Conservation (phyloP, 2,329 filamentous ascomycete species). For the Apiospora arundinis region DNA sequence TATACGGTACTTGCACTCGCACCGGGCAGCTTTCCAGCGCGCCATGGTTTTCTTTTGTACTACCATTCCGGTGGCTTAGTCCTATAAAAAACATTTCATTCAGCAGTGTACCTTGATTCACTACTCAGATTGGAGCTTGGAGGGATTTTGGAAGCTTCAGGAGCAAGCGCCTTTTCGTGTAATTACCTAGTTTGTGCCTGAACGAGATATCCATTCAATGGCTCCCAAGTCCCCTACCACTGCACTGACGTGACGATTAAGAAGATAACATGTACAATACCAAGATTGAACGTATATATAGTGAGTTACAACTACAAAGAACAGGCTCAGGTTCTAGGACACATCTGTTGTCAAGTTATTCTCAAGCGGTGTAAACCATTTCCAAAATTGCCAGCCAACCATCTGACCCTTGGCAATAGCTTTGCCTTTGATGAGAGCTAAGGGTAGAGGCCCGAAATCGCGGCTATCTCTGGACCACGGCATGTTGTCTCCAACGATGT, state of each 20-base stretch:
- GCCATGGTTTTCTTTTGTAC: slow-evolving; percentile 25
- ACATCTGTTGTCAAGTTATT: slow-evolving; percentile 46
- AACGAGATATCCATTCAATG: slow-evolving; percentile 21
- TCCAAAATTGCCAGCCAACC: slow-evolving; percentile 51
- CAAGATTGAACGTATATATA: neutral
- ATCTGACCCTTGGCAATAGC: slow-evolving; percentile 63
- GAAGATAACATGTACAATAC: neutral
- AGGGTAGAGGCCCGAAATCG: slow-evolving; percentile 82
- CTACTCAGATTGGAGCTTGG: neutral
- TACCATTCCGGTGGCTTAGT: neutral
- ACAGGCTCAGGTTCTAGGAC: neutral
- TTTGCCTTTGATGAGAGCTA: slow-evolving; percentile 85
- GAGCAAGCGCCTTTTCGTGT: slow-evolving; percentile 1
- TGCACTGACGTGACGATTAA: neutral
- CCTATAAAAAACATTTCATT: slow-evolving; percentile 16
- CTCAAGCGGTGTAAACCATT: slow-evolving; percentile 57
- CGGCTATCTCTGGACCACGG: slow-evolving; percentile 85
- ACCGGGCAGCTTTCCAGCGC: neutral
- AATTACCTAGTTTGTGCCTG: slow-evolving; percentile 10
- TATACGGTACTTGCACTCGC: slow-evolving; percentile 12
- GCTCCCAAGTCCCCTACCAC: neutral
- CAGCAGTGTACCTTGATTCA: slow-evolving; percentile 13
- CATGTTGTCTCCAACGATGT: slow-evolving; percentile 88
- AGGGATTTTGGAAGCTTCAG: neutral
- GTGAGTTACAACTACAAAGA: neutral